Conservation (phyloP, 179 eudicot genomes). For the Silene coronaria region DNA sequence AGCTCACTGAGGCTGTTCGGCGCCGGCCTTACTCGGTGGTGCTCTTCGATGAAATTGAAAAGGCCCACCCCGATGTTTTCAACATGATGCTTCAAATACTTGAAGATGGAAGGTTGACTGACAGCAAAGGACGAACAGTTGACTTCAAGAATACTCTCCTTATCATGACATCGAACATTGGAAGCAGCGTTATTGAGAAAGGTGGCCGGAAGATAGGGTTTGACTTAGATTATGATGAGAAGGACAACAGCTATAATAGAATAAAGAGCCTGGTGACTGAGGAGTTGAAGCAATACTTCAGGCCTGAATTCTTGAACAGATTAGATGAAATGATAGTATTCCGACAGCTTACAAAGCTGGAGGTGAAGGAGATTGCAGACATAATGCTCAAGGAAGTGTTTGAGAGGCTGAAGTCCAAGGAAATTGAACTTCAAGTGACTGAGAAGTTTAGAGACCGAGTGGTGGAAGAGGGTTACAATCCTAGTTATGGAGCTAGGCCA, state of each 20-base stretch:
- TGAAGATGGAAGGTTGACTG: constrained; percentile 77
- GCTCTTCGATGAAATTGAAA: constrained; percentile 72
- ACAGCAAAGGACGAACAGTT: constrained; percentile 74
- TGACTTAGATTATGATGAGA: neutral
- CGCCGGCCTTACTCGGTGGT: constrained; percentile 67
- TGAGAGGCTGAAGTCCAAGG: neutral
- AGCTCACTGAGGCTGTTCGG: constrained; percentile 74
- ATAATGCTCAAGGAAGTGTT: constrained; percentile 2
- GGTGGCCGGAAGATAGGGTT: neutral
- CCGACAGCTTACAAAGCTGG: constrained; percentile 2
- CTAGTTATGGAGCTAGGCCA: constrained; percentile 3
- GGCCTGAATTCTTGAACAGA: neutral
- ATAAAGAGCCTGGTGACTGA: neutral
- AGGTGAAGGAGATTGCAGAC: neutral
- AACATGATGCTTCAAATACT: constrained; percentile 84
- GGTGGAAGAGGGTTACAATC: neutral
- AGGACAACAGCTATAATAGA: neutral
- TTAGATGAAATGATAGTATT: neutral
- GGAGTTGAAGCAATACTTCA: neutral
- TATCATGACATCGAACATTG: constrained; percentile 82
- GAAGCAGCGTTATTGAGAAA: constrained; percentile 20
- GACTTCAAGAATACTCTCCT: constrained; percentile 75
- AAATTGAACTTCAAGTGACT: constrained; percentile 2
- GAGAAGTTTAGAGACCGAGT: constrained; percentile 5
- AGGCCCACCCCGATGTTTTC: constrained; percentile 33